Evolutionary conservation across 78 protist species (phyloP).

Genomic region (Dictyostelium citrinum): DNA sequence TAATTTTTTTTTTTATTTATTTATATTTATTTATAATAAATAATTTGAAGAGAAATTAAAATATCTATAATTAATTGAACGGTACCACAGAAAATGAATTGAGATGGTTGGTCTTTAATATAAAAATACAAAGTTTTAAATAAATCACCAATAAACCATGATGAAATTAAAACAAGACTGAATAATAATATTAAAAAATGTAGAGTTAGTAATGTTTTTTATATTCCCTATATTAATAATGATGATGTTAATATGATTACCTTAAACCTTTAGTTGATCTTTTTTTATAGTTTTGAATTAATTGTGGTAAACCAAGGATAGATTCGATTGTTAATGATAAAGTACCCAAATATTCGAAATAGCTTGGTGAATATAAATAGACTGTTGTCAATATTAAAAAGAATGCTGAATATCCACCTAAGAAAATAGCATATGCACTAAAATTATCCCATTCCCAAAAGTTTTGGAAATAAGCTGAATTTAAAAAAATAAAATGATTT

Average conservation of each 20-base stretch:
- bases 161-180: constrained; percentile 58
- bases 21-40: background rate
- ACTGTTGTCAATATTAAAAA: background rate
- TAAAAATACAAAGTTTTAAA: constrained; percentile 80
- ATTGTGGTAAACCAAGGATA: constrained; percentile 82
- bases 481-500: background rate
- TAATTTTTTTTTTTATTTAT: background rate
- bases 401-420: constrained; percentile 3
- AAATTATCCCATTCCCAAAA: constrained; percentile 69
- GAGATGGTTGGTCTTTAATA: constrained; percentile 52
- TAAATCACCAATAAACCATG: constrained; percentile 83
- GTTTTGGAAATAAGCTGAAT: constrained; percentile 3
- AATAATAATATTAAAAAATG: background rate
- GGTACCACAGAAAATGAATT: constrained; percentile 79
- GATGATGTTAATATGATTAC: constrained; percentile 11
- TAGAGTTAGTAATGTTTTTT: no score
- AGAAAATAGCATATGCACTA: background rate
- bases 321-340: constrained; percentile 75
- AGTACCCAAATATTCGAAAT: constrained; percentile 77
- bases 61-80: constrained; percentile 78
- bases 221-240: background rate
- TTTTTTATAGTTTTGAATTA: constrained; percentile 69
- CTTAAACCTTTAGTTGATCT: constrained; percentile 75
- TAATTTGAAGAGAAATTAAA: constrained; percentile 19
- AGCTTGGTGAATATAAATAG: background rate